Base-by-base conservation (phyloP, 129 eudicot species). In the Chrysanthemum makinoi region DNA sequence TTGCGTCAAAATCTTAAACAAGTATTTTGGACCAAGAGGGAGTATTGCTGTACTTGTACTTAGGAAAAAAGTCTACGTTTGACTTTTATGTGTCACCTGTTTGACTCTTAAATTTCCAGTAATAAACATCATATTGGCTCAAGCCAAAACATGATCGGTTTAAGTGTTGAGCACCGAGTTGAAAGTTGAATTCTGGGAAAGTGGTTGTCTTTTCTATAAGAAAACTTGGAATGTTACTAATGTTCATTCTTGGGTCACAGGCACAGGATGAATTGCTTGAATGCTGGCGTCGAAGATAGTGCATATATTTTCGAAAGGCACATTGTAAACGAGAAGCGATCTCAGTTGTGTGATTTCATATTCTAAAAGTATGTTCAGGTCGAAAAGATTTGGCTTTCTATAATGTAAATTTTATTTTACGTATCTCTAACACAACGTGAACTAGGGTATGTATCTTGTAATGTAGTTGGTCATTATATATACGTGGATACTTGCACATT, bases 191-290 rank as follows among this genome's bases (percentile, higher is more conserved):
- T 13, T 74, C 26, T 33, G 12, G 47, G 12, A 19, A 24, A 16
- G 28, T 48, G 10, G 28, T 68, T 14, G 61, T 55, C 19, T 28
- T 62, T 62, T 60, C 16, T 8, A 22, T 11, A 15, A 30, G 13
- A 30, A 62, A 19, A 18, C 17, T 64, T 57, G 16, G 19, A 13
- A 18, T 33, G 44, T n/a, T 10, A 18, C 20, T 12, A 52, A 53
- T 57, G 11, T 3, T 51, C 44, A 18, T 39, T n/a, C 19, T 33
- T 65, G 16, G 49, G 44, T 64, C 76, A 50, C 85, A 91, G 98
- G 98, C 98, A 91, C 79, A 80, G 96, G 79, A 84, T 91, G 79
- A 91, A 91, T 65, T 91, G 98, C 71, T 62, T 73, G 79, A 83
- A 82, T 74, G 91, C 98, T 30, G 88, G 77, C 16, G 89, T 88